Base-by-base conservation (phyloP, 169 alveolate genomes). In the Sarcocystis neurona region DNA sequence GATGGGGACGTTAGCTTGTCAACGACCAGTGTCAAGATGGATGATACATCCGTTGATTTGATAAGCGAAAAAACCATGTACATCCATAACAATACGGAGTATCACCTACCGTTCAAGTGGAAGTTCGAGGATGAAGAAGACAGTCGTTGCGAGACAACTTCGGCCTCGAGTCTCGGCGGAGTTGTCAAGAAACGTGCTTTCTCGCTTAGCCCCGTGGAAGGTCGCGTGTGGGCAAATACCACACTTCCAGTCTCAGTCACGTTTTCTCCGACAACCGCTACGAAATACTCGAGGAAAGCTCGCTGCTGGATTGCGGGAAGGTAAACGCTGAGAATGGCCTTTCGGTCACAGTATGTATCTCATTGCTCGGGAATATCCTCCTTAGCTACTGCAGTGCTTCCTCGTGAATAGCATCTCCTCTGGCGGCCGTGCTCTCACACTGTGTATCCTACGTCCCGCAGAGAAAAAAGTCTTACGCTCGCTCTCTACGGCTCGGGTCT, bases 91-190 rank as follows among this genome's bases (percentile, higher is more conserved):
- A 44, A 88, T 60, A 39, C 91, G 39, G 77, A 34, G 66, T 74
- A 88, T 47, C 91, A 88, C 60, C 86, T 88, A 58, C 77, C 84
- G 4, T 88, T 88, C 47, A 46, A 50, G 63, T 88, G 91, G 91
- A 41, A 63, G 37, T 78, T 88, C n/a, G 85, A 58, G 43, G 32
- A 30, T 32, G 82, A 72, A 1, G 27, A 6, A 3, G 15, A 8
- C 43, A 66, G 43, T 6, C 30, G 66, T 12, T 53, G 30, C 66
- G 23, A 53, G 30, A 53, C 12, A 53, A 23, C 66, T 15, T 15
- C 66, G 66, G 66, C 66, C 66, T 53, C 66, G 30, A 12, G 66
- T 53, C 30, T 15, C 12, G 23, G 66, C 66, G 23, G 12, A 15
- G 23, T 53, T 23, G 10, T 27, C 58, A 72, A 1, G 0, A 1